A percentile compares a stretch with the other conserved stretches of the same genome.
These are phyloP conservation scores for Saprolegnia parasitica DNA, from an alignment of 352 stramenopile genomes.

Conservation along the genomic window DNA sequence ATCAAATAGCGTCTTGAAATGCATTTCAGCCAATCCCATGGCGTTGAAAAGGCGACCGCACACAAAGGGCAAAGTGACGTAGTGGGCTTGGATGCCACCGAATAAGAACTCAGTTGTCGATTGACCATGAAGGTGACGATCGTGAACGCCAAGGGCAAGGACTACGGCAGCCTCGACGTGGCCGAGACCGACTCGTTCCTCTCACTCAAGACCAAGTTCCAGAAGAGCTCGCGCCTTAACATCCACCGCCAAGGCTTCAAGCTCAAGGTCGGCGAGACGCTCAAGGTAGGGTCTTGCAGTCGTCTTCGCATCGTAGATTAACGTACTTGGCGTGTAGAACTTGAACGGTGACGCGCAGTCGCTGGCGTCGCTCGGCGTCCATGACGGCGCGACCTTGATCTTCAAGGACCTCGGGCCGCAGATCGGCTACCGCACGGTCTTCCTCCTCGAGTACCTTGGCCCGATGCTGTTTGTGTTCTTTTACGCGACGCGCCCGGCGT, in stretches of 20 bases:
- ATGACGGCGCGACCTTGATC: constrained; percentile 40
- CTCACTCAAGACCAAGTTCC: constrained; percentile 56
- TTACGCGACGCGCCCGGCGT: constrained; percentile 58
- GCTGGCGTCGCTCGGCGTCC: constrained; percentile 53
- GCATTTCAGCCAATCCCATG: not conserved
- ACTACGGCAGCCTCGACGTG: constrained; percentile 47
- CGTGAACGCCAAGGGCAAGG: constrained; percentile 47
- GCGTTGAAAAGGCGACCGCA: not conserved
- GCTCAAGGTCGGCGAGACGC: constrained; percentile 36
- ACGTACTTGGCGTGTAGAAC: constrained; percentile 31
- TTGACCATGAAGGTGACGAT: constrained; percentile 61
- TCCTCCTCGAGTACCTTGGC: constrained; percentile 81
- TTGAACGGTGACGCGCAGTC: constrained; percentile 57
- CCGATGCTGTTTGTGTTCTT: constrained; percentile 80
- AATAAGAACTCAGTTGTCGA: constrained; percentile 15
- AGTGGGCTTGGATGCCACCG: not conserved
- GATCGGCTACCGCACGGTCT: constrained; percentile 86
- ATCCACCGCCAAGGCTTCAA: constrained; percentile 64
- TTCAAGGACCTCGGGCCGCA: constrained; percentile 82
- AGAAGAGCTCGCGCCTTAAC: constrained; percentile 44
- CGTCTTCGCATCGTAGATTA: too few relatives aligned
- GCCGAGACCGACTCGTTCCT: constrained; percentile 40
- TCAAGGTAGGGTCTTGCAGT: constrained; percentile 32
- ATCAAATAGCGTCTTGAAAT: not conserved
- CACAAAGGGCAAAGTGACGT: not conserved